Evolutionary conservation across 164 flowering plant species (phyloP), one percentile per base, ranked within the genome.

Genomic region (Tetracentron sinense): DNA sequence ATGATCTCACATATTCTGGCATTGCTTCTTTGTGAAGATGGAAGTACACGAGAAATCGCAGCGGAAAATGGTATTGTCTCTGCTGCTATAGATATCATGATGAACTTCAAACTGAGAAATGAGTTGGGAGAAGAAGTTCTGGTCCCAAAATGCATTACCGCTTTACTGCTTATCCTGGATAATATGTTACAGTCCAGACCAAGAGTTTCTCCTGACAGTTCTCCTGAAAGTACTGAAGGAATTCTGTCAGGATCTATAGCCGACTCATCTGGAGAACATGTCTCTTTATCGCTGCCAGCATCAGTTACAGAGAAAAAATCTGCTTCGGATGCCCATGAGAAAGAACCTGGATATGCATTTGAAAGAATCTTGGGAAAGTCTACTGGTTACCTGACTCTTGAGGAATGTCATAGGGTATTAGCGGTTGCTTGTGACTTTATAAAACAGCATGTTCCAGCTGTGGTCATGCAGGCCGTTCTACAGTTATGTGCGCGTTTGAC

Each of bases 401-500:
- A 87, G 58, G 97, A 93, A 79, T 69, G 97, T 73, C 79, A 74
- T 16, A 80, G 67, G 67, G 79, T 79, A 29, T 65, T 93, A 19
- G 62, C 20, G 12, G 64, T 90, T 73, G 83, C 84, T 50, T 87
- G 92, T 76, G 90, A 83, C 54, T 70, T 85, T 62, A 81, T 90
- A 33, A 90, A 85, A 69, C 84, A 81, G 55, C 88, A 85, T 70
- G 90, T 83, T 26, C 92, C 98, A 8, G 78, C 89, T 7, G 42
- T 80, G 68, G 77, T 83, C 58, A 93, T 90, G 97, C 98, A 90
- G 71, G 98, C 97, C 72, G 82, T 81, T 75, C 75, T 93, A 51
- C 96, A 85, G 55, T 66, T 93, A 62, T 89, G 97, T 80, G 92
- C 98, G 52, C 94, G 85, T 8, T 75, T 93, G 72, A 90, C 98